Evolutionary conservation across 345 rosid species (phyloP), one percentile per base, ranked within the genome.

Genomic region (Capsella bursapastoris): DNA sequence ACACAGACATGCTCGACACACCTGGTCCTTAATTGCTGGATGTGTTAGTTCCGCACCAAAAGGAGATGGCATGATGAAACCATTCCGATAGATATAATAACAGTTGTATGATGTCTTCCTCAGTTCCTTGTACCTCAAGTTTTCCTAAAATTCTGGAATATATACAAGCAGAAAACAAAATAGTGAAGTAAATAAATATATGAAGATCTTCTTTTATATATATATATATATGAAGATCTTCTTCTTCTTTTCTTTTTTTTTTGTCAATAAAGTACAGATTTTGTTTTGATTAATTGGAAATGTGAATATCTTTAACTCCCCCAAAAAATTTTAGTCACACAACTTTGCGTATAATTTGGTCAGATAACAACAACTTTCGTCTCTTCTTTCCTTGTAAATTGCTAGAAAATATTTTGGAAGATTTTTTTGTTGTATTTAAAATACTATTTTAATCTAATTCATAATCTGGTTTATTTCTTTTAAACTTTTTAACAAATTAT

Each of bases 101-200:
- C 25, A 6, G 29, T 7, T 55, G 15, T 49, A 4, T 14, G 12
- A 38, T 38, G 7, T 45, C 43, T 74, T 75, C 2, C 22, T 22
- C 22, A 22, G 25, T 22, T 22, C 25, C 79, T 67, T 75, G 73
- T n/a, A 7, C 22, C 49, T 28, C 68, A 75, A 68, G 79, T 40
- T 22, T 74, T 40, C 55, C 38, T 3, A 2, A 16, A 47, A 35
- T 7, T 31, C 5, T 14, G 38, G 75, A 11, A 59, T 37, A 4
- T 34, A 3, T 22, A 3, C 0, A 2, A 4, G 5, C 53, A 53
- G 12, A 31, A 51, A 49, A 40, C n/a, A 3, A 5, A 27, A 34
- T 22, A 27, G 1, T 8, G 31, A 60, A 47, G 32, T 7, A 61
- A 22, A 22, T 22, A 22, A 22, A 22, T 22, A 22, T 1, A 62